Percentiles rank a stretch among this genome's conserved stretches.
These are phyloP conservation scores for Heliamphora pulchella DNA, from an alignment of 179 eudicot species.

Conservation along the genomic window DNA sequence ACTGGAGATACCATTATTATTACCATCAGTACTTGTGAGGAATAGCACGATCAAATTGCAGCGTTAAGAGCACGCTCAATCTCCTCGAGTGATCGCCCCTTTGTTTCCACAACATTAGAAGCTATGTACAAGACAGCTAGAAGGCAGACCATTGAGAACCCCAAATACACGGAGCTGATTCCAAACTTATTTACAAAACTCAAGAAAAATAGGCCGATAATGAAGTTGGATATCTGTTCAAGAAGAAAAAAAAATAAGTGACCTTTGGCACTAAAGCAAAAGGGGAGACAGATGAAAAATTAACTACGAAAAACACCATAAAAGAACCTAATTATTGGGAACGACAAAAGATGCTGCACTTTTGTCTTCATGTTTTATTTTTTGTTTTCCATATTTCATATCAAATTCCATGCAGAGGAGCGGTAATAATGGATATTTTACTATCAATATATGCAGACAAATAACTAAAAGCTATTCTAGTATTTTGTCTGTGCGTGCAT, in stretches of 20 bases:
- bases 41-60: conserved; percentile 29
- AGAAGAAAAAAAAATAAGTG: conserved; percentile 15
- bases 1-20: conserved; percentile 10
- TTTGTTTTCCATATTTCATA: background rate
- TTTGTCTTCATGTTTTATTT: background rate
- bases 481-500: background rate
- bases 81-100: conserved; percentile 90
- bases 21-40: background rate
- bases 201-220: conserved; percentile 83
- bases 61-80: conserved; percentile 73
- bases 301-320: background rate
- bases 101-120: conserved; percentile 82
- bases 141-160: conserved; percentile 66
- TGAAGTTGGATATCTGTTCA: conserved; percentile 72
- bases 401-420: background rate
- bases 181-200: conserved; percentile 84
- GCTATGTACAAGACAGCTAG: conserved; percentile 70
- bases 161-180: conserved; percentile 80
- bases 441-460: background rate
- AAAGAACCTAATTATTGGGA: background rate
- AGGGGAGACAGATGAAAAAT: background rate
- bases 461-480: conserved; percentile 8
- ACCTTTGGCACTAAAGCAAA: background rate
- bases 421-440: background rate
- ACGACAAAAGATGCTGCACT: background rate